phyloP scores from a whole-genome alignment of 768 basidiomycete species.

The Panellus pusillus region DNA sequence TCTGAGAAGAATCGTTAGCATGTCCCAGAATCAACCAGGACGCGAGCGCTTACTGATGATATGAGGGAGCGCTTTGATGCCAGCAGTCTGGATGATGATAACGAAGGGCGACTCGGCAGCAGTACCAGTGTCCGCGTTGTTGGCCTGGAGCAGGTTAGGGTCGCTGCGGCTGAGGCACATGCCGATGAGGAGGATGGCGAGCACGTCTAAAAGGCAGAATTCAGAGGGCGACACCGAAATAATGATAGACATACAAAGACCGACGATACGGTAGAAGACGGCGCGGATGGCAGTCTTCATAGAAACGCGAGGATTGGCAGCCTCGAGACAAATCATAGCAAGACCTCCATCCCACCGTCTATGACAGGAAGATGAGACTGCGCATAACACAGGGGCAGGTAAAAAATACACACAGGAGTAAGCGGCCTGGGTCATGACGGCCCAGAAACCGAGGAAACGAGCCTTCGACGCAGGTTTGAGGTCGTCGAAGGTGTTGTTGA shows the following conservation, averaged over 20 bases:
- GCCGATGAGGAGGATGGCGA: constrained; percentile 40
- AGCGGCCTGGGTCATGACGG: constrained; percentile 28
- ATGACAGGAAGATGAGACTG: constrained; percentile 14
- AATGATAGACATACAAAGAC: constrained; percentile 18
- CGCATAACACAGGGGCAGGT: not conserved
- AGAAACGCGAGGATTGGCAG: constrained; percentile 44
- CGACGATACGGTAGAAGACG: constrained; percentile 38
- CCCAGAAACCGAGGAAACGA: constrained; percentile 31
- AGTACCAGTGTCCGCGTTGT: constrained; percentile 24
- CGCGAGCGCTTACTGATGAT: constrained; percentile 30
- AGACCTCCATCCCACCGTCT: constrained; percentile 44
- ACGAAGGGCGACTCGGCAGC: constrained; percentile 37
- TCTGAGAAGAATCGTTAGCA: constrained; percentile 10
- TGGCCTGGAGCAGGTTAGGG: constrained; percentile 17
- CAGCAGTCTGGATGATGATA: constrained; percentile 43
- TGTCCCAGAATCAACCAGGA: not conserved
- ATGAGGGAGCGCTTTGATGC: constrained; percentile 47
- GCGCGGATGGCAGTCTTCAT: constrained; percentile 42
- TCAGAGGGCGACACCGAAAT: not conserved
- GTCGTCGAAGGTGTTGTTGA: constrained; percentile 24
- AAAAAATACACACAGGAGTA: constrained; percentile 31
- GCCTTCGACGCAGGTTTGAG: constrained; percentile 29
- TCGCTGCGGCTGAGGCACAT: constrained; percentile 39
- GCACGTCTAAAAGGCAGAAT: constrained; percentile 26
- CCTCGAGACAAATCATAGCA: constrained; percentile 33